phyloP scores from a whole-genome alignment of 352 stramenopile species.

The Lagenidium sp. region DNA sequence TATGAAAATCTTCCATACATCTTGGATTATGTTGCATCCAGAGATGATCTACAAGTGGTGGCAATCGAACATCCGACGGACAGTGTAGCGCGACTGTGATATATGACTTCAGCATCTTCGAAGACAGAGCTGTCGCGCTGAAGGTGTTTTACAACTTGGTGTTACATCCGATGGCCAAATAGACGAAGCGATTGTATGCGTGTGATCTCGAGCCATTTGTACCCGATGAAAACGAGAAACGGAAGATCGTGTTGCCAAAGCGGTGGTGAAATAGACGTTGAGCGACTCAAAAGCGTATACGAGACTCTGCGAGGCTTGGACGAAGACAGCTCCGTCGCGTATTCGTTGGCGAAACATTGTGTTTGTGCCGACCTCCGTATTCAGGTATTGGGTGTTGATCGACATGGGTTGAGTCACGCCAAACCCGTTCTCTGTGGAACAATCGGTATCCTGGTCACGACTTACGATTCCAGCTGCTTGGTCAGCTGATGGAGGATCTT shows the following conservation, averaged over 20 bases:
- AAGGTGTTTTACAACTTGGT: conserved; percentile 8
- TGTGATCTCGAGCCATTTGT: too few relatives aligned
- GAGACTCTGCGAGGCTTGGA: neutral
- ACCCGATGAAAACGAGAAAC: neutral
- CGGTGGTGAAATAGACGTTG: conserved; percentile 1
- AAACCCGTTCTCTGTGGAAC: conserved; percentile 36
- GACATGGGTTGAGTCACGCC: conserved; percentile 1
- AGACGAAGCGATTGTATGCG: neutral
- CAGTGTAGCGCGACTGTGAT: neutral
- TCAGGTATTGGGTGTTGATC: neutral
- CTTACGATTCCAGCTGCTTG: neutral
- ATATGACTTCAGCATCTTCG: neutral
- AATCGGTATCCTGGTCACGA: neutral
- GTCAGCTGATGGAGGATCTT: too few relatives aligned
- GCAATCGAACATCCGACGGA: conserved; percentile 4
- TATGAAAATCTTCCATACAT: conserved; percentile 9
- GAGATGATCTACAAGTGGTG: conserved; percentile 2
- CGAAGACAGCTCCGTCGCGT: neutral
- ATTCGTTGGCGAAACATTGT: conserved; percentile 1
- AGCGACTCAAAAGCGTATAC: conserved; percentile 2
- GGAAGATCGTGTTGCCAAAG: neutral
- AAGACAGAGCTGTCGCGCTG: neutral
- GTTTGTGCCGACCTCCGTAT: neutral
- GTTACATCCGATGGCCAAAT: neutral
- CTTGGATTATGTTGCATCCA: conserved; percentile 3